Evolutionary conservation across 148 eudicot genomes (phyloP), one percentile per base, ranked within the genome.

Genomic region (Spergularia bocconei): DNA sequence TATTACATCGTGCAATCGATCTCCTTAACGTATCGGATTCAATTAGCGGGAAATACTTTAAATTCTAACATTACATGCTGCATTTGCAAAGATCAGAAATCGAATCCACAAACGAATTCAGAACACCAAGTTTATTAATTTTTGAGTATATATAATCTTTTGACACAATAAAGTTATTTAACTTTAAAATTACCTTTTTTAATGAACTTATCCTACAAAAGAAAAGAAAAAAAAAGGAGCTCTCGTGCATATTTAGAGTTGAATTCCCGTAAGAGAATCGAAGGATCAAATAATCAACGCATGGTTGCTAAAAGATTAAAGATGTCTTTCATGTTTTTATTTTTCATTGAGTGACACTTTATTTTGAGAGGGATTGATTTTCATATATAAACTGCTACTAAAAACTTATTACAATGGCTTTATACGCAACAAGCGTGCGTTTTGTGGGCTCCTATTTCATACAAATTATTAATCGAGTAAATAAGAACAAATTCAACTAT

Each of bases 351-450:
- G 47, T 73, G 36, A 29, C 2, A 29, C 36, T 29, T 29, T 29
- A 29, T 29, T 29, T 29, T 29, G 36, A 29, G 36, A 29, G 36
- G 36, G 36, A 29, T 29, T 29, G 36, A 65, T 11, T 65, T 19
- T 14, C 20, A 19, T 16, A 15, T 56, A 56, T 11, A 65, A 69
- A 62, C 69, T 62, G 1, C 74, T 48, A 61, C 63, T 71, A 63
- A 78, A 11, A 56, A 44, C 36, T 78, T 75, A 78, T 73, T 73
- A 76, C 61, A 77, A 58, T 69, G 73, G 73, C 69, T 63, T 80
- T 76, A 47, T 76, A 57, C 21, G 57, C 63, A 72, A 67, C 77
- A 77, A 72, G 80, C 80, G 83, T 77, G 83, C 83, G 39, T 77
- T 77, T 54, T 36, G 77, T 81, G 83, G 83, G 83, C 15, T 68